These are phyloP conservation scores for Eimeria mitis DNA, from an alignment of 169 alveolate species.

Conservation along the genomic window DNA sequence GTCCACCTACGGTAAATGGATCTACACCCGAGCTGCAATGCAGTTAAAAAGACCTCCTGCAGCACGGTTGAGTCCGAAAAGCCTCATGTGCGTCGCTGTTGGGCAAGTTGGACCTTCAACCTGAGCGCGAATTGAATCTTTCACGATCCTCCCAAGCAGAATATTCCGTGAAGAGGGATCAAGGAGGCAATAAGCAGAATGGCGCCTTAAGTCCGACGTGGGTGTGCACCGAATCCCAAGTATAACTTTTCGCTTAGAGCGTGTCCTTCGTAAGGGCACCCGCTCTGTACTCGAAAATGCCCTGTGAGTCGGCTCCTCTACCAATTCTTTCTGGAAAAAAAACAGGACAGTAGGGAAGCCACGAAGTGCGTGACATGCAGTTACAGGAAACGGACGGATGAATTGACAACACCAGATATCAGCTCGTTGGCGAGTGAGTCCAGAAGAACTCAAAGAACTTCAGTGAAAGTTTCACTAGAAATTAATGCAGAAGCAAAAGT, in stretches of 20 bases:
- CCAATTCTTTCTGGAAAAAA: not conserved
- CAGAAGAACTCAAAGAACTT: slow-evolving; percentile 5
- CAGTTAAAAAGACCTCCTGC: not conserved
- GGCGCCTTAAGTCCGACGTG: not conserved
- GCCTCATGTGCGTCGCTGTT: slow-evolving; percentile 6
- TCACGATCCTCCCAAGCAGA: not conserved
- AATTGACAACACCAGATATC: slow-evolving; percentile 1
- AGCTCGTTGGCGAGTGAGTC: slow-evolving; percentile 17
- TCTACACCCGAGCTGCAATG: not conserved
- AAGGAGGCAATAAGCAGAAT: not conserved
- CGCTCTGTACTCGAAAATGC: not conserved
- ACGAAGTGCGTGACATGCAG: slow-evolving; percentile 30
- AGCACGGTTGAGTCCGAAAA: not conserved
- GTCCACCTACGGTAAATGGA: not conserved
- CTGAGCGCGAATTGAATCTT: not conserved
- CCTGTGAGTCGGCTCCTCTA: not conserved
- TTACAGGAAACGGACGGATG: not conserved
- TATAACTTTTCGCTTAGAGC: not conserved
- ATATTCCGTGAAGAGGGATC: not conserved
- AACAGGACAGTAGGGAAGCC: slow-evolving; percentile 50
- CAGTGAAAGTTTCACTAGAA: slow-evolving; percentile 7
- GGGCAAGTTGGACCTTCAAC: not conserved
- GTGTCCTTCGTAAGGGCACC: not conserved
- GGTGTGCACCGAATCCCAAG: slow-evolving; percentile 12
- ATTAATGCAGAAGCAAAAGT: not conserved